Percentiles rank a stretch among this genome's conserved stretches.
Evolutionary conservation across 1,139 yeast species (phyloP).

Genomic region (Taphrina sp.): DNA sequence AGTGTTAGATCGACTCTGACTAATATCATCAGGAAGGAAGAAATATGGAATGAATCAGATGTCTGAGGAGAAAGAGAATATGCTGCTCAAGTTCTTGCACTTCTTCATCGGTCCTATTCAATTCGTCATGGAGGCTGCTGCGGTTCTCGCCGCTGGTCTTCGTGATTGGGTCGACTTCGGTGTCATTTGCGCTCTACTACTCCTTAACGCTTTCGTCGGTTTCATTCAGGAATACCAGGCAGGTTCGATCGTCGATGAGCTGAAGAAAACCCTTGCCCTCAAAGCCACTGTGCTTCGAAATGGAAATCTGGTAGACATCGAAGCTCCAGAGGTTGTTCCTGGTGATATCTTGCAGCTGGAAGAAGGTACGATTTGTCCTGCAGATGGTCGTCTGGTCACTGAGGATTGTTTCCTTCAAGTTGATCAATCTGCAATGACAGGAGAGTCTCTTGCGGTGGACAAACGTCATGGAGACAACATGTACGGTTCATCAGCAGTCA

Average conservation of each 20-base stretch:
- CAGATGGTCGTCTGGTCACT: constrained; percentile 90
- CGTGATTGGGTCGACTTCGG: constrained; percentile 99
- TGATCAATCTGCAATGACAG: constrained; percentile 97
- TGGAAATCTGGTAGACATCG: constrained; percentile 61
- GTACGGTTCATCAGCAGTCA: constrained; percentile 93
- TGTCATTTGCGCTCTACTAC: constrained; percentile 85
- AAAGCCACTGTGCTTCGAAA: constrained; percentile 66
- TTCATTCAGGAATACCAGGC: constrained; percentile 88
- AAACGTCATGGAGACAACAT: constrained; percentile 83
- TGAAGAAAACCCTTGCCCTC: constrained; percentile 49
- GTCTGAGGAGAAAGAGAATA: constrained; percentile 88
- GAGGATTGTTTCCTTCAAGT: constrained; percentile 88
- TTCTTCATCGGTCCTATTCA: constrained; percentile 98
- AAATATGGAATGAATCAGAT: constrained; percentile 90
- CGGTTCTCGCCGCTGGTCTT: constrained; percentile 94
- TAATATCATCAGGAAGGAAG: constrained; percentile 55
- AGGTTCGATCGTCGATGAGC: constrained; percentile 51
- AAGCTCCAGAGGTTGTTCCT: constrained; percentile 70
- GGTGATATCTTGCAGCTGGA: constrained; percentile 77
- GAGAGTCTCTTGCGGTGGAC: constrained; percentile 96
- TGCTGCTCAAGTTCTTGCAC: constrained; percentile 79
- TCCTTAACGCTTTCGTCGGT: constrained; percentile 92
- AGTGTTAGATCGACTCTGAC: no score
- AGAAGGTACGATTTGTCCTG: constrained; percentile 78
- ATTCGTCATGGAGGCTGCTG: constrained; percentile 98